Evolutionary conservation across 73 alveolate genomes (phyloP), one percentile per base, ranked within the genome.

Genomic region (Paramecium sonneborni): DNA sequence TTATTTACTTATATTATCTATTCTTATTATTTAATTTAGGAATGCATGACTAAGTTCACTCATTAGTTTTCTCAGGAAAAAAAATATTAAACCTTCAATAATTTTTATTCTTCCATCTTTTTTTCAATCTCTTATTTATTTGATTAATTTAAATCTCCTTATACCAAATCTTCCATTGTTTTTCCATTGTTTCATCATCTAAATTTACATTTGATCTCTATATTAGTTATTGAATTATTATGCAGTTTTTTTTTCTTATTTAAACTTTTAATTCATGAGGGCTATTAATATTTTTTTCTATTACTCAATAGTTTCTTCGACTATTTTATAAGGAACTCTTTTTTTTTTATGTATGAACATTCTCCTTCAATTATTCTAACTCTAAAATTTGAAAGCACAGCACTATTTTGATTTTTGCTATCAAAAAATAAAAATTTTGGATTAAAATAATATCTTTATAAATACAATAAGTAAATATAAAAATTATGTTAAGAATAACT

Each of bases 261-360:
- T 79, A 11, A 14, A 39, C 15, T 38, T n/a, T 79, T 15, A 79
- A 44, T 41, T 79, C 90, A 38, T 38, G 72, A 43, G 90, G 90
- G 41, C 87, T 74, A 28, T 34, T 3, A 34, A n/a, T 35, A 24
- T 15, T 32, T 6, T 8, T 11, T 56, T 38, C 44, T 15, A 67
- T 28, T 86, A 86, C 93, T 82, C 93, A 8, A 93, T 82, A 2
- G 93, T 82, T 57, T 93, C 96, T 6, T 92, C 76, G 0, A 86
- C 92, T 5, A 96, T 93, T 85, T 95, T 94, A 15, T 96, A 95
- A 10, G 99, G 99, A 6, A 96, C 99, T 89, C 99, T 92, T 76
- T 96, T 97, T 79, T 96, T 96, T 9, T 98, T 95, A 20, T 96
- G 62, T 98, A 96, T 67, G 95, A 92, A 23, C 96, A 92, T 94